Evolutionary conservation across 352 stramenopile species (phyloP).

Genomic region (Thraustochytrium striatum): DNA sequence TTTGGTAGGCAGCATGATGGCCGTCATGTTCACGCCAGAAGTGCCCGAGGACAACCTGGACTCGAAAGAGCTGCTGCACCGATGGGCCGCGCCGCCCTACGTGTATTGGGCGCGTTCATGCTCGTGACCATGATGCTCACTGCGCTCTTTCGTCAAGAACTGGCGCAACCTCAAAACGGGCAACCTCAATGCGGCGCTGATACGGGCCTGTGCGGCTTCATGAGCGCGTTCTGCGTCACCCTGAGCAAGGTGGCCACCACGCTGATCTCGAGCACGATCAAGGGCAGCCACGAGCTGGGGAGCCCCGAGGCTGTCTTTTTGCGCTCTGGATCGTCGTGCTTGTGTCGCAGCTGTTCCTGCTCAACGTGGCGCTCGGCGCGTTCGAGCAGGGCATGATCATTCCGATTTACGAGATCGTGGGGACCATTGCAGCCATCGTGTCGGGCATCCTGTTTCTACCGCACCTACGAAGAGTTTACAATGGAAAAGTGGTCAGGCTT

Average conservation of each 20-base stretch:
- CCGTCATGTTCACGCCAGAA: neutral
- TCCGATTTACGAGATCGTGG: constrained; percentile 44
- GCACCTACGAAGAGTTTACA: constrained; percentile 15
- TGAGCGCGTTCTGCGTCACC: constrained; percentile 30
- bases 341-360: constrained; percentile 1
- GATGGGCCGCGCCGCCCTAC: constrained; percentile 27
- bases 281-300: constrained; percentile 10
- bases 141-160: constrained; percentile 42
- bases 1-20: neutral
- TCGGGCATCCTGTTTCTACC: constrained; percentile 33
- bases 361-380: constrained; percentile 26
- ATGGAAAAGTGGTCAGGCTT: constrained; percentile 9
- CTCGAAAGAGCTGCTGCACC: neutral
- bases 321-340: constrained; percentile 29
- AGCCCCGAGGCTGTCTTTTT: constrained; percentile 28
- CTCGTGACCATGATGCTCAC: constrained; percentile 33
- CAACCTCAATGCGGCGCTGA: constrained; percentile 38
- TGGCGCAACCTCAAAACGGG: constrained; percentile 38
- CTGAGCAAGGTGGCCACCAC: constrained; percentile 34
- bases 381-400: constrained; percentile 39
- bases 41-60: constrained; percentile 21
- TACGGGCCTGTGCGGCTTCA: constrained; percentile 45
- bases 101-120: constrained; percentile 40
- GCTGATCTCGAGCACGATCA: constrained; percentile 35
- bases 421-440: constrained; percentile 21